phyloP scores from a whole-genome alignment of 2,329 filamentous ascomycete genomes.

The Trichophyton simii region DNA sequence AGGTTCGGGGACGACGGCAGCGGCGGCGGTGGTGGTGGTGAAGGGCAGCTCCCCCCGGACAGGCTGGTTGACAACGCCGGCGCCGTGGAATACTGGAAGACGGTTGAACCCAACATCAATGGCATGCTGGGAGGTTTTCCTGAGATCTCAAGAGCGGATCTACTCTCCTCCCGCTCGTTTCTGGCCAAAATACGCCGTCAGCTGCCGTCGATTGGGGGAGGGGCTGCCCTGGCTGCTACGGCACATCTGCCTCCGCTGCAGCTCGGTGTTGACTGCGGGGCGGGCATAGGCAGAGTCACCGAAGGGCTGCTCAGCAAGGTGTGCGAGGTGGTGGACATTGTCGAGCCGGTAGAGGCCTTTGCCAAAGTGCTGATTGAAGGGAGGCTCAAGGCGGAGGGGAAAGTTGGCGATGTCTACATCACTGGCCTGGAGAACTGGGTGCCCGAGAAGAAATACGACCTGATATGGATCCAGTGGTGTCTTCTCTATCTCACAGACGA shows the following conservation, averaged over 20 bases:
- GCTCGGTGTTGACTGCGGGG: slow-evolving; percentile 48
- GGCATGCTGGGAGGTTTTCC: slow-evolving; percentile 63
- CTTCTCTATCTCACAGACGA: slow-evolving; percentile 65
- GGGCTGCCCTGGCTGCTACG: background rate
- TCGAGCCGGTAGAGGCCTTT: slow-evolving; percentile 78
- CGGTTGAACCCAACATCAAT: slow-evolving; percentile 37
- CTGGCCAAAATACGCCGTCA: slow-evolving; percentile 49
- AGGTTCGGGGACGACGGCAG: background rate
- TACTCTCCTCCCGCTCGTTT: slow-evolving; percentile 58
- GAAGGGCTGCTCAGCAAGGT: slow-evolving; percentile 60
- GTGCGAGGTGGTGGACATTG: slow-evolving; percentile 61
- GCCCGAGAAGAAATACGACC: slow-evolving; percentile 48
- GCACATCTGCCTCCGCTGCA: background rate
- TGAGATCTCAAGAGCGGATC: slow-evolving; percentile 55
- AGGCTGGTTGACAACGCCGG: slow-evolving; percentile 25
- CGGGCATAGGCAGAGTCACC: slow-evolving; percentile 72
- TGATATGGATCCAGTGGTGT: slow-evolving; percentile 91
- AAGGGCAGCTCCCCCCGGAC: slow-evolving; percentile 14
- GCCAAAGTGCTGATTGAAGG: slow-evolving; percentile 45
- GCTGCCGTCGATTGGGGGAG: slow-evolving; percentile 10
- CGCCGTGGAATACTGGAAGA: slow-evolving; percentile 30
- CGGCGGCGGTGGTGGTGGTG: background rate
- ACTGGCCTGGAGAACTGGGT: slow-evolving; percentile 64
- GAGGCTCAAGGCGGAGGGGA: slow-evolving; percentile 30
- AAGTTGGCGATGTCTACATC: slow-evolving; percentile 54